Evolutionary conservation across 768 basidiomycete species (phyloP), one percentile per base, ranked within the genome.

Genomic region (Suillus hirtellus): DNA sequence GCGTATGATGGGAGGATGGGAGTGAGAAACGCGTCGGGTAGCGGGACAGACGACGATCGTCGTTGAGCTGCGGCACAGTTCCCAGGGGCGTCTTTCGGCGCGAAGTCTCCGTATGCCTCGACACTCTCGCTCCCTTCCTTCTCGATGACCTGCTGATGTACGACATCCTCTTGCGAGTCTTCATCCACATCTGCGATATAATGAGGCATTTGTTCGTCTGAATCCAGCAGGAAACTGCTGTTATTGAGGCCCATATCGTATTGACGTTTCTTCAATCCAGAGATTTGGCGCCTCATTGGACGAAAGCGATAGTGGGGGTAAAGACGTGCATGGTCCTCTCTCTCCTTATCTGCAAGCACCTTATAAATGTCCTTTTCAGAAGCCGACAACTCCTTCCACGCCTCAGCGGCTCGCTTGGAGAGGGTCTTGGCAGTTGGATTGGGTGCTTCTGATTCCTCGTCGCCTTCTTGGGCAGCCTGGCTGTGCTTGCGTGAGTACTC

Each of bases 361-460:
- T 82, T 81, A 78, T 80, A 91, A 61, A 73, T 77, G 19, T 81
- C 71, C 65, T 76, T 84, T 61, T 85, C 83, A 49, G 80, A 78
- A 0, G 69, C 62, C 0, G 83, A 65, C 15, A 93, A 79, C 63
- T 81, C 77, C 44, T 80, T 81, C 93, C 93, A 95, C 37, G 89
- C 87, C 59, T 88, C 87, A 0, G 84, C 88, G 0, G 92, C 92
- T 54, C 89, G 83, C 68, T 89, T 89, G n/a, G 89, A 92, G 44
- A 94, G 81, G 1, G 84, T 81, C 71, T 86, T 85, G 63, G 83
- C 82, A 27, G 60, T 70, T 15, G 62, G 42, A 34, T 67, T 68
- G 35, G 64, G 52, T 14, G 62, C 17, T 44, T 69, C 70, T 11
- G 65, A 47, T 8, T 70, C 60, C 40, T 77, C 76, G 35, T 78